phyloP scores from a whole-genome alignment of 2,329 filamentous ascomycete species.

The Diaporthe capsici region DNA sequence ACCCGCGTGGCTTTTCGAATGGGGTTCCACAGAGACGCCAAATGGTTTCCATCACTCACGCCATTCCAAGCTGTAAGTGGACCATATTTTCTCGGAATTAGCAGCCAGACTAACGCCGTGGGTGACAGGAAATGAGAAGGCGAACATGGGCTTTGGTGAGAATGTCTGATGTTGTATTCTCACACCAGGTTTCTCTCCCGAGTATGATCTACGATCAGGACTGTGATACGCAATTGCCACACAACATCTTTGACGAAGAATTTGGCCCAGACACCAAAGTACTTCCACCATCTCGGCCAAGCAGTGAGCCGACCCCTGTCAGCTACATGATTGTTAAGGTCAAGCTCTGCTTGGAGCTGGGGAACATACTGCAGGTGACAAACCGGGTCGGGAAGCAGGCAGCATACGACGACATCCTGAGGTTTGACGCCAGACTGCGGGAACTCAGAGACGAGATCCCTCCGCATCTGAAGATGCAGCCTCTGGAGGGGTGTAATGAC shows the following conservation, averaged over 20 bases:
- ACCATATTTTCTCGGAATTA: background rate
- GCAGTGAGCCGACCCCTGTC: constrained; percentile 80
- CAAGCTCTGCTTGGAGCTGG: constrained; percentile 76
- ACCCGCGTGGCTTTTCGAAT: constrained; percentile 75
- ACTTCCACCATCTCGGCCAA: constrained; percentile 76
- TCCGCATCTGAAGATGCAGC: constrained; percentile 82
- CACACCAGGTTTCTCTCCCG: constrained; percentile 77
- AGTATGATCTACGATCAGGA: constrained; percentile 81
- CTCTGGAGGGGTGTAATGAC: constrained; percentile 82
- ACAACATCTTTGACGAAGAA: constrained; percentile 87
- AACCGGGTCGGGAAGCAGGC: constrained; percentile 68
- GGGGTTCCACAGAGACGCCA: constrained; percentile 84
- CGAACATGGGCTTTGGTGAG: constrained; percentile 79
- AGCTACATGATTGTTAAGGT: constrained; percentile 85
- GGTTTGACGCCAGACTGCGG: constrained; percentile 73
- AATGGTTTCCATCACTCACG: constrained; percentile 78
- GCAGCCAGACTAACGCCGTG: background rate
- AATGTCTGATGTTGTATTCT: constrained; percentile 82
- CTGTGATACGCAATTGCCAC: constrained; percentile 81
- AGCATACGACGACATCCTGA: constrained; percentile 75
- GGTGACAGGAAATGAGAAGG: constrained; percentile 75
- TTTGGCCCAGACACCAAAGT: constrained; percentile 77
- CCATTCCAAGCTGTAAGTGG: constrained; percentile 77
- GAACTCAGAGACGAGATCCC: constrained; percentile 78
- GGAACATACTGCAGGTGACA: constrained; percentile 78